These are phyloP conservation scores for Zygnema cylindricum DNA, from an alignment of 139 green algal species.

Conservation along the genomic window DNA sequence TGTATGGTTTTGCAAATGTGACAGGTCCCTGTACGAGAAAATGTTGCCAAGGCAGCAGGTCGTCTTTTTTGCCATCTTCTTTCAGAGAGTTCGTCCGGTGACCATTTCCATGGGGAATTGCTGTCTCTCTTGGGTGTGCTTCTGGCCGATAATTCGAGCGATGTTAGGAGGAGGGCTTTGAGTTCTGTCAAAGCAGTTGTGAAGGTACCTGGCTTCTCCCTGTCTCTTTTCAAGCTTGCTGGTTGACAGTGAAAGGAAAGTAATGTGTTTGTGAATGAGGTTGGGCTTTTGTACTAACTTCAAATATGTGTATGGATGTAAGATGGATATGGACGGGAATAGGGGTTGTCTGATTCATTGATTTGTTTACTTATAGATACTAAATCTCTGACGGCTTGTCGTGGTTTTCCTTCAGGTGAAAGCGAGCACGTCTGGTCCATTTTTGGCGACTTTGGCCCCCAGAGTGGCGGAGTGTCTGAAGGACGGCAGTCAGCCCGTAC, in stretches of 20 bases:
- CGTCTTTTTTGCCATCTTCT: not conserved
- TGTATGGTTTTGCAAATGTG: not conserved
- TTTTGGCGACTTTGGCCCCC: constrained; percentile 14
- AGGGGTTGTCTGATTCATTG: no score
- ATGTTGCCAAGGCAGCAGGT: not conserved
- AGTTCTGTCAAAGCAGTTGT: constrained; percentile 34
- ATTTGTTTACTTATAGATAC: no score
- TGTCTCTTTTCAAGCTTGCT: not conserved
- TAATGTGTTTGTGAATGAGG: no score
- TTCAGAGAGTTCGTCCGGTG: not conserved
- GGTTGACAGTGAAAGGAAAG: no score
- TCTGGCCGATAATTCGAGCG: constrained; percentile 45
- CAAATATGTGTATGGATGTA: no score
- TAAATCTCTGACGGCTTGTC: no score
- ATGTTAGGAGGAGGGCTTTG: constrained; percentile 41
- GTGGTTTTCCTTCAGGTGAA: no score
- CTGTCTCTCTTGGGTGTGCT: constrained; percentile 25
- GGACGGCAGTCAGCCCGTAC: constrained; percentile 48
- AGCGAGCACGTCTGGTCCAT: constrained; percentile 2
- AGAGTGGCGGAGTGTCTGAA: constrained; percentile 49
- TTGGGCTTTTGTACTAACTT: no score
- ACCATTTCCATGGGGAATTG: not conserved
- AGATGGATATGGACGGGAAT: no score
- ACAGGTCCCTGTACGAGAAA: constrained; percentile 49
- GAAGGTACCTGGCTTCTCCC: constrained; percentile 28